A percentile compares a stretch with the other conserved stretches of the same genome.
Conservation (phyloP, 176 grass and related monocot species). For the Lolium multiflorum region DNA sequence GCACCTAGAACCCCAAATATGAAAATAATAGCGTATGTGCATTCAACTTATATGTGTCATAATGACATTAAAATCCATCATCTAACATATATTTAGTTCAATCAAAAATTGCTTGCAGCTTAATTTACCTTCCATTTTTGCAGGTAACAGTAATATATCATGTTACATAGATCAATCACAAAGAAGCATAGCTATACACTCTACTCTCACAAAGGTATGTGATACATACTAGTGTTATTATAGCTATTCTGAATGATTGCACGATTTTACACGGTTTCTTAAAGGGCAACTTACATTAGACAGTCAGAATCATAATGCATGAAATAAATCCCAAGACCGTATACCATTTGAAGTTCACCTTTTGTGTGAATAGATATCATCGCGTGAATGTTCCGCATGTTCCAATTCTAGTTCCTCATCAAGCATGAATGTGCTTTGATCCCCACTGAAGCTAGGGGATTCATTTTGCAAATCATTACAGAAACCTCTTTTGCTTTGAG, state of each 20-base stretch:
- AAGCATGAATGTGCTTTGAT: constrained; percentile 90
- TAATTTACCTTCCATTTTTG: constrained; percentile 11
- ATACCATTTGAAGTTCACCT: constrained; percentile 54
- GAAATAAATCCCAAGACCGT: neutral
- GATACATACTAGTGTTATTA: constrained; percentile 19
- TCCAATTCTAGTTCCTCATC: constrained; percentile 84
- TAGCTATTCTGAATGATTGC: constrained; percentile 5
- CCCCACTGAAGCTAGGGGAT: constrained; percentile 49
- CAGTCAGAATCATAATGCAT: neutral
- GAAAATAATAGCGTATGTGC: neutral
- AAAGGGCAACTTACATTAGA: constrained; percentile 33
- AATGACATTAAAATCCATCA: neutral
- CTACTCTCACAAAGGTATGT: constrained; percentile 4
- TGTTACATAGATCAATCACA: constrained; percentile 29
- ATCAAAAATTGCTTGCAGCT: constrained; percentile 8
- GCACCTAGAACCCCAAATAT: neutral
- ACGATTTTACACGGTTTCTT: neutral
- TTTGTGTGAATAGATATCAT: constrained; percentile 59
- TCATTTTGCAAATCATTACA: constrained; percentile 40
- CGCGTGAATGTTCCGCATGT: constrained; percentile 44
- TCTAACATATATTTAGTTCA: constrained; percentile 9
- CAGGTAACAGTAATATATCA: constrained; percentile 13
- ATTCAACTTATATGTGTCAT: neutral
- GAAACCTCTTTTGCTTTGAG: constrained; percentile 46
- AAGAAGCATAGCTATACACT: neutral